These are phyloP conservation scores for Colletotrichum tabaci DNA, from an alignment of 2,329 filamentous ascomycete species.

Conservation along the genomic window DNA sequence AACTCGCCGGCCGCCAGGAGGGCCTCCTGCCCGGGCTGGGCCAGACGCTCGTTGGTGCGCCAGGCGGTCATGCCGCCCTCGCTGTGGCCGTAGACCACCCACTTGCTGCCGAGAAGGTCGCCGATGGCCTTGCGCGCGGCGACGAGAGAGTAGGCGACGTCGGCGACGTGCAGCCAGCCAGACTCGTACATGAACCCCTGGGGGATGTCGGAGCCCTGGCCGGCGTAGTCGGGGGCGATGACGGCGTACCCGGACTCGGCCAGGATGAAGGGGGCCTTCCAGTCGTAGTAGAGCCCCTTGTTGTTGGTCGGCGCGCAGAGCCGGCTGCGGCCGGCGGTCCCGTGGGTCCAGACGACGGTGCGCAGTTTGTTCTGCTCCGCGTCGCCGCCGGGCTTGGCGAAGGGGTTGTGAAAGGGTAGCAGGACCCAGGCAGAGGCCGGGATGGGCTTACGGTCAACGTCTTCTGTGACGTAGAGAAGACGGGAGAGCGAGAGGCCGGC, in stretches of 20 bases:
- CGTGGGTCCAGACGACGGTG: conserved; percentile 47
- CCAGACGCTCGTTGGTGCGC: conserved; percentile 45
- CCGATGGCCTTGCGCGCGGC: too few species aligned
- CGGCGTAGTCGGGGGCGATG: conserved; percentile 37
- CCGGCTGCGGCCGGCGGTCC: conserved; percentile 44
- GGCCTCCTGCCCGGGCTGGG: conserved; percentile 14
- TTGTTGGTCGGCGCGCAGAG: conserved; percentile 47
- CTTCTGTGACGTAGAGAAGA: conserved; percentile 43
- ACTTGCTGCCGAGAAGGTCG: too few species aligned
- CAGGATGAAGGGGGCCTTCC: conserved; percentile 42
- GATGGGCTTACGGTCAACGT: conserved; percentile 40
- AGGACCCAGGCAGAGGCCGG: conserved; percentile 2
- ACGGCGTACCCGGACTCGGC: conserved; percentile 37
- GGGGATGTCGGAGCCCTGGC: conserved; percentile 41
- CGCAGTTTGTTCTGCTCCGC: background rate
- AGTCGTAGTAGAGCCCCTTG: conserved; percentile 45
- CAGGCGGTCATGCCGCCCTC: too few species aligned
- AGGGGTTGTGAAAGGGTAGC: too few species aligned
- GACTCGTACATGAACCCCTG: conserved; percentile 45
- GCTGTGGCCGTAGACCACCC: too few species aligned
- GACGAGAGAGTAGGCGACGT: conserved; percentile 33
- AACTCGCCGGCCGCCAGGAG: conserved; percentile 34
- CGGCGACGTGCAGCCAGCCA: conserved; percentile 43
- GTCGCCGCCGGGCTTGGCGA: too few species aligned
- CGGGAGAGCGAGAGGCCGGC: conserved; percentile 26